Percentiles rank a stretch among this genome's conserved stretches.
phyloP scores from a whole-genome alignment of 73 alveolate species.

The Paramecium sonneborni region DNA sequence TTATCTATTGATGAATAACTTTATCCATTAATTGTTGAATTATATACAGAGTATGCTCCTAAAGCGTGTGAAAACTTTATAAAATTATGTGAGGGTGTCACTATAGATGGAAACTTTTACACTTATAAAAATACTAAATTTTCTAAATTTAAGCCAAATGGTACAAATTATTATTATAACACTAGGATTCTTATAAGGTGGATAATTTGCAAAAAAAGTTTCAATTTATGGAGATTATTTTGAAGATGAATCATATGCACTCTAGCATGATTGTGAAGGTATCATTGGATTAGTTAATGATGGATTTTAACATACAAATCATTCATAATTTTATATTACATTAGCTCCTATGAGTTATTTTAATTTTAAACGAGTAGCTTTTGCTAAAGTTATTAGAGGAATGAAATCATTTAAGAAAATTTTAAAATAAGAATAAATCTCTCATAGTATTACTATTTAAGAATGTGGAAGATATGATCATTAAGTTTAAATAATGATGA shows the following conservation, averaged over 20 bases:
- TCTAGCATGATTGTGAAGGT: slow-evolving; percentile 59
- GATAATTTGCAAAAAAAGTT: slow-evolving; percentile 38
- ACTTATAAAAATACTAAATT: slow-evolving; percentile 55
- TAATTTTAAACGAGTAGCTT: slow-evolving; percentile 60
- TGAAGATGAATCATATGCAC: slow-evolving; percentile 66
- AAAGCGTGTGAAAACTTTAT: slow-evolving; percentile 64
- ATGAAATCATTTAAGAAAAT: neutral
- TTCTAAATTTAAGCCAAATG: slow-evolving; percentile 31
- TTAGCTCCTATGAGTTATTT: slow-evolving; percentile 40
- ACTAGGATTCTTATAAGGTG: slow-evolving; percentile 42
- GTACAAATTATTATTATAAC: neutral
- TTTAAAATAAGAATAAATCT: neutral
- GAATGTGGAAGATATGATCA: slow-evolving; percentile 45
- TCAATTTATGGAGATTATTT: slow-evolving; percentile 57
- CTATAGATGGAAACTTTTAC: slow-evolving; percentile 32
- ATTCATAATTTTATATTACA: slow-evolving; percentile 60
- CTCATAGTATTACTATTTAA: neutral
- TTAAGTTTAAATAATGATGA: neutral
- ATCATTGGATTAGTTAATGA: slow-evolving; percentile 54
- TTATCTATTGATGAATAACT: neutral
- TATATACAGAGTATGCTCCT: slow-evolving; percentile 62
- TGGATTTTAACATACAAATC: slow-evolving; percentile 63
- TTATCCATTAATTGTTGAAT: slow-evolving; percentile 33
- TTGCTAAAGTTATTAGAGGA: slow-evolving; percentile 59
- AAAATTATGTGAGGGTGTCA: slow-evolving; percentile 60